These are phyloP conservation scores for Mycena olivaceomarginata DNA, from an alignment of 768 basidiomycete genomes.

Conservation along the genomic window DNA sequence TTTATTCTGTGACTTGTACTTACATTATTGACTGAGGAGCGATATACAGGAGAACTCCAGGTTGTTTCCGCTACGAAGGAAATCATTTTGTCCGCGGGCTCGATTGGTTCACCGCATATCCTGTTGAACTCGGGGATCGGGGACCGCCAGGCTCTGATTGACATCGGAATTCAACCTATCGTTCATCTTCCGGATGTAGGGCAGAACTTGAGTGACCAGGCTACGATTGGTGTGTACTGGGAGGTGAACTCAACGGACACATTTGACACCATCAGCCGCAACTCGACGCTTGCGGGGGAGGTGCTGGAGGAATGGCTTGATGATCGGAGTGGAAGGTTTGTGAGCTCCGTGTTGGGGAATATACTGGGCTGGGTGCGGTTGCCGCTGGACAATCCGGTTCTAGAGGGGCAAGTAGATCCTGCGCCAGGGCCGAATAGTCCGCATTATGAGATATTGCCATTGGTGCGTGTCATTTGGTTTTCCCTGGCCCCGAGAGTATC, in stretches of 20 bases:
- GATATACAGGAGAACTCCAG: background rate
- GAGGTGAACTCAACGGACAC: slow-evolving; percentile 31
- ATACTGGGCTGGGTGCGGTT: slow-evolving; percentile 21
- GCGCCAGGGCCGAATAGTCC: slow-evolving; percentile 21
- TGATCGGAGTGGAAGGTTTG: slow-evolving; percentile 1
- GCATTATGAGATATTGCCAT: slow-evolving; percentile 31
- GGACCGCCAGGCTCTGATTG: background rate
- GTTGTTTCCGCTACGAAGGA: slow-evolving; percentile 21
- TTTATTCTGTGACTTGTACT: background rate
- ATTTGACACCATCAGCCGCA: slow-evolving; percentile 15
- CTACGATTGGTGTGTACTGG: slow-evolving; percentile 8
- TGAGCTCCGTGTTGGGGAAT: slow-evolving; percentile 1
- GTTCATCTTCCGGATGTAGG: slow-evolving; percentile 26
- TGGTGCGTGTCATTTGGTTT: background rate
- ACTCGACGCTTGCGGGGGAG: background rate
- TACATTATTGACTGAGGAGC: background rate
- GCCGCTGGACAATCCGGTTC: slow-evolving; percentile 12
- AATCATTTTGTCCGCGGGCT: slow-evolving; percentile 25
- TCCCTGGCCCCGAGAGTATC: background rate
- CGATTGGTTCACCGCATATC: slow-evolving; percentile 19
- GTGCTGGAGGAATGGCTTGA: slow-evolving; percentile 13
- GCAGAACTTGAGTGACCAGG: slow-evolving; percentile 23
- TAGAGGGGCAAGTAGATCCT: background rate
- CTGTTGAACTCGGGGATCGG: slow-evolving; percentile 28
- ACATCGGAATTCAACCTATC: slow-evolving; percentile 6